Evolutionary conservation across 202 grass and related monocot genomes (phyloP), one percentile per base, ranked within the genome.

Genomic region (Bolboschoenoplectus hybrid): DNA sequence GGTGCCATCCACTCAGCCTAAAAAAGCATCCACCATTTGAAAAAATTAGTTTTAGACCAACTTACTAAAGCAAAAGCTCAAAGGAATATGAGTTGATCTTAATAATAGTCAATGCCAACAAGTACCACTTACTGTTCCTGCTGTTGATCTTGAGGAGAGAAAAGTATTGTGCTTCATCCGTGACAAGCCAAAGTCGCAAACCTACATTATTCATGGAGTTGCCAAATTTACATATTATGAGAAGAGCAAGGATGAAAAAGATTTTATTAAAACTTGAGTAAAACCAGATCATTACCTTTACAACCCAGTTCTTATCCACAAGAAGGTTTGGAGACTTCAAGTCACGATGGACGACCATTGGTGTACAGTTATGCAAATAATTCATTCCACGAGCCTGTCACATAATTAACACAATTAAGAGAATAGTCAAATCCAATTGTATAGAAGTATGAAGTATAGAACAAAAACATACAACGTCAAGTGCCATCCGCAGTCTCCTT

Each of bases 1-100:
- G 96, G 96, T 86, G 96, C 96, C 96, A 98, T 98, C 96, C 96
- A 96, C 81, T 98, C 93, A 7, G 97, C 97, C 97, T 99, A 88
- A 77, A 93, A 58, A 65, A 63, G 67, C 79, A 35, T 52, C 45
- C 13, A 81, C n/a, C n/a, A 73, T 85, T 45, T 20, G 76, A 65
- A 60, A 46, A 45, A 64, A 1, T 35, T 88, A 34, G 66, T 89
- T 82, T 12, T 69, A 60, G 64, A 20, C 67, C 32, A 80, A 62
- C 45, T 87, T 78, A 86, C 50, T 81, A 90, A 90, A 13, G 20
- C 68, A 87, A 57, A 60, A 86, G 82, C 13, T 83, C 12, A 90
- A 88, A 76, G 13, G 5, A 20, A 62, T 60, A 55, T 46, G 69
- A 36, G 46, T 58, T 79, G 10, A 61, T 55, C 34, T 58, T 57